Percentiles rank a stretch among this genome's conserved stretches.
Conservation (phyloP, 805 yeast species). For the Metschnikowia kunwiensis region DNA sequence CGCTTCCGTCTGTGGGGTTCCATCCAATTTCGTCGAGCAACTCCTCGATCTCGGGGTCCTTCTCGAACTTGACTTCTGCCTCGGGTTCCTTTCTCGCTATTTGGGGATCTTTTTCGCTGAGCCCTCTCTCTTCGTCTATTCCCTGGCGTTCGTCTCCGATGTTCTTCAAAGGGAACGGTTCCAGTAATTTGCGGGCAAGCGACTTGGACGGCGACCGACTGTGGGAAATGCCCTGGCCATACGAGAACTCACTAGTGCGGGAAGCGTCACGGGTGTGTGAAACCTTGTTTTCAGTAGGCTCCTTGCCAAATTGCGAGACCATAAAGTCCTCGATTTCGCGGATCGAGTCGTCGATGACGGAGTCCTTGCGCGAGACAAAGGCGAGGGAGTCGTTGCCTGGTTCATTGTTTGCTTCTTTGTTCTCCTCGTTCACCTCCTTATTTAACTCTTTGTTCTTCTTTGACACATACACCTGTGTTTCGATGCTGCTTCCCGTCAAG, state of each 20-base stretch:
- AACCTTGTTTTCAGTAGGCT: background rate
- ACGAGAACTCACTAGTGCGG: too few relatives aligned
- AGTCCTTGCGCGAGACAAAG: conserved; percentile 6
- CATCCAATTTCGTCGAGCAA: conserved; percentile 76
- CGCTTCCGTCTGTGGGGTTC: conserved; percentile 65
- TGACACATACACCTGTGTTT: conserved; percentile 1
- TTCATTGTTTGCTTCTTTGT: background rate
- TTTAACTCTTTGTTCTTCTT: background rate
- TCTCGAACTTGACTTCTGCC: conserved; percentile 20
- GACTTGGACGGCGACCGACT: conserved; percentile 5
- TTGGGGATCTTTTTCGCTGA: too few relatives aligned
- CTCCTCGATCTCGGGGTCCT: conserved; percentile 54
- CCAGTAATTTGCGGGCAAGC: conserved; percentile 3
- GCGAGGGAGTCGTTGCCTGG: too few relatives aligned
- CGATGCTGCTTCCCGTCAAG: conserved; percentile 6
- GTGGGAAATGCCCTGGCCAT: too few relatives aligned
- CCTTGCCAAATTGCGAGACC: conserved; percentile 30
- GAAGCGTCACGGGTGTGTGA: background rate
- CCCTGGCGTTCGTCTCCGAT: background rate
- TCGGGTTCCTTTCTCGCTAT: too few relatives aligned
- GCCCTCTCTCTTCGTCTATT: too few relatives aligned
- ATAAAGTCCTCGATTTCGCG: conserved; percentile 40
- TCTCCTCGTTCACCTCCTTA: background rate
- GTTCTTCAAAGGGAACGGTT: background rate
- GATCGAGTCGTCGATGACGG: conserved; percentile 32